Base-by-base conservation (phyloP, 2,329 filamentous ascomycete species). In the Cadophora gregata region DNA sequence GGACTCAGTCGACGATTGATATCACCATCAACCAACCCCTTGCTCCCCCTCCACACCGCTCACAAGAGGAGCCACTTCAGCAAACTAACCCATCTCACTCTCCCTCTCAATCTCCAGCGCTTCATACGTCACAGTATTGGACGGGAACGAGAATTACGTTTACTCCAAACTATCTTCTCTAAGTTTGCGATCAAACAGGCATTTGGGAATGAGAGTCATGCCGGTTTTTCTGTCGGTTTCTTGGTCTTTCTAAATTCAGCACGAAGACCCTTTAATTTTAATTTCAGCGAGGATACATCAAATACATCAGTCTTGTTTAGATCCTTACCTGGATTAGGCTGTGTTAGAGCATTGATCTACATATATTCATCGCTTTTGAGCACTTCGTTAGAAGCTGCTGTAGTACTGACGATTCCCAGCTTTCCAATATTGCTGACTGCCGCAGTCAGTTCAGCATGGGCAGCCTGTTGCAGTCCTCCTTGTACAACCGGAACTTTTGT, bases 11-110 rank as follows among this genome's bases (percentile, higher is more conserved):
- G 96, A 78, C 87, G 92, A 75, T 99, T 91, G 62, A 91, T 87
- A 77, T 99, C 96, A n/a, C 96, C 96, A 68, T 94, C 97, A 71
- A 94, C 77, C 79, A 97, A 98, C 5, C 98, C 96, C 82, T 97
- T 86, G 69, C 92, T 86, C 31, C 96, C 96, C 70, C 96, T 85
- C n/a, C 86, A 97, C 92, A 7, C 96, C 96, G 77, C 92, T 97
- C 33, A 99, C 93, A 73, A 87, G 91, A 33, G 91, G 91, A n/a
- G 92, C 93, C 48, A 99, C 88, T 80, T 97, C 93, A 68, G 90
- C 85, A 73, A 99, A 99, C 74, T 97, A 91, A 70, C 93, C 95
- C 3, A 90, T 92, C 68, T 83, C 86, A 80, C 92, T 96, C 81
- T 92, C 91, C 74, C 83, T 85, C 84, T 99, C 96, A 67, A 97